A percentile compares a stretch with the other conserved stretches of the same genome.
Evolutionary conservation across 2,329 filamentous ascomycete genomes (phyloP).

Genomic region (Eutypa lata): DNA sequence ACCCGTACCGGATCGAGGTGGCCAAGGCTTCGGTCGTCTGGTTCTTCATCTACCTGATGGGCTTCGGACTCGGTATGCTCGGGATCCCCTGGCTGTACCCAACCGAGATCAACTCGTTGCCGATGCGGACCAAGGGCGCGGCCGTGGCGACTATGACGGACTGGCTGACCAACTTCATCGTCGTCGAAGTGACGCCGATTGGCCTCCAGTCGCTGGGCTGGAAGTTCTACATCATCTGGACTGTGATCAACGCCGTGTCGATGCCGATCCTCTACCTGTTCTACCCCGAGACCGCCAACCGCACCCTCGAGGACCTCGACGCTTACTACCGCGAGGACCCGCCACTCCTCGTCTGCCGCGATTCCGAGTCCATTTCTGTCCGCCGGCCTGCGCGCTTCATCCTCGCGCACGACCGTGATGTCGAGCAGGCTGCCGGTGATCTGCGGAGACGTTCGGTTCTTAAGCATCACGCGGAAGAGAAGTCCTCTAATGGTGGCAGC

Average conservation of each 20-base stretch:
- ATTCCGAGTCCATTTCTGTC: slow-evolving; percentile 20
- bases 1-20: slow-evolving; percentile 14
- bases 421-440: slow-evolving; percentile 16
- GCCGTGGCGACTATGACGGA: slow-evolving; percentile 33
- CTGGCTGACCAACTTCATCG: slow-evolving; percentile 33
- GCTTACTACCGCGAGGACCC: slow-evolving; percentile 25
- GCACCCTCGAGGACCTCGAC: slow-evolving; percentile 22
- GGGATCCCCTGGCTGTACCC: slow-evolving; percentile 40
- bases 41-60: slow-evolving; percentile 29
- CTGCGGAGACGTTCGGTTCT: slow-evolving; percentile 13
- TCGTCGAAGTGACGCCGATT: slow-evolving; percentile 28
- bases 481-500: not conserved
- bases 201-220: slow-evolving; percentile 40
- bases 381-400: slow-evolving; percentile 16
- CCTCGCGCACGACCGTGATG: slow-evolving; percentile 17
- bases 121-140: slow-evolving; percentile 37
- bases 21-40: slow-evolving; percentile 27
- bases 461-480: slow-evolving; percentile 10
- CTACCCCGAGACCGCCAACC: slow-evolving; percentile 39
- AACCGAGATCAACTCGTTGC: slow-evolving; percentile 38
- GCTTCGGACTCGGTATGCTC: slow-evolving; percentile 30
- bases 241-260: slow-evolving; percentile 39
- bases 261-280: slow-evolving; percentile 42
- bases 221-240: slow-evolving; percentile 50
- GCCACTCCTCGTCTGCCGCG: slow-evolving; percentile 16